Evolutionary conservation across 768 basidiomycete species (phyloP).

Genomic region (Paxillus ammoniavirescens): DNA sequence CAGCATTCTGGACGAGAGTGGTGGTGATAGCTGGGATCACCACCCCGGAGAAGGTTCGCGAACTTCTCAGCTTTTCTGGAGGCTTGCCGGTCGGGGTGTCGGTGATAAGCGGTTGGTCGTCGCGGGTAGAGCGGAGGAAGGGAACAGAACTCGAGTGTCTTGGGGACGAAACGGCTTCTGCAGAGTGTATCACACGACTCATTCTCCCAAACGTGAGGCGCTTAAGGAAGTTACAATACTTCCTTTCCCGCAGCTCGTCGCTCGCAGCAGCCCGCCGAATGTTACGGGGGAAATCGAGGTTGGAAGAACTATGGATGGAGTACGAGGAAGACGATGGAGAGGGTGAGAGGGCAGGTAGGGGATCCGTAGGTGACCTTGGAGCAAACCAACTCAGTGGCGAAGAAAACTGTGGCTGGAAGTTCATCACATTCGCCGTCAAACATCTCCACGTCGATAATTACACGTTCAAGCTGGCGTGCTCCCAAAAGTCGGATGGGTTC

Average conservation of each 20-base stretch:
- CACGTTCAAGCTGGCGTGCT: neutral
- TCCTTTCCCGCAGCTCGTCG: slow-evolving; percentile 1
- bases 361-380: neutral
- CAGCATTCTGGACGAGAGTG: slow-evolving; percentile 1
- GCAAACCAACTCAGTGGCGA: neutral
- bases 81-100: neutral
- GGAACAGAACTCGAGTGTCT: neutral
- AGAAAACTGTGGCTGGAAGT: neutral
- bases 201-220: neutral
- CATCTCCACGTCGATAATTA: slow-evolving; percentile 2
- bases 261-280: neutral
- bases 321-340: slow-evolving; percentile 3
- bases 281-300: neutral
- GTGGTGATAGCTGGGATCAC: neutral
- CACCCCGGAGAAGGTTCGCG: neutral
- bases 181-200: neutral
- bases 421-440: neutral
- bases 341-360: neutral
- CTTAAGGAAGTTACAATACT: neutral
- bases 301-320: neutral
- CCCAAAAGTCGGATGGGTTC: slow-evolving; percentile 1
- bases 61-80: neutral
- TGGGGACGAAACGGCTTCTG: neutral
- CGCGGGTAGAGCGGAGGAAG: neutral
- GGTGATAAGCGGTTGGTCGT: neutral